These are phyloP conservation scores for Neurospora sp. DNA, from an alignment of 2,329 filamentous ascomycete species.

Conservation along the genomic window DNA sequence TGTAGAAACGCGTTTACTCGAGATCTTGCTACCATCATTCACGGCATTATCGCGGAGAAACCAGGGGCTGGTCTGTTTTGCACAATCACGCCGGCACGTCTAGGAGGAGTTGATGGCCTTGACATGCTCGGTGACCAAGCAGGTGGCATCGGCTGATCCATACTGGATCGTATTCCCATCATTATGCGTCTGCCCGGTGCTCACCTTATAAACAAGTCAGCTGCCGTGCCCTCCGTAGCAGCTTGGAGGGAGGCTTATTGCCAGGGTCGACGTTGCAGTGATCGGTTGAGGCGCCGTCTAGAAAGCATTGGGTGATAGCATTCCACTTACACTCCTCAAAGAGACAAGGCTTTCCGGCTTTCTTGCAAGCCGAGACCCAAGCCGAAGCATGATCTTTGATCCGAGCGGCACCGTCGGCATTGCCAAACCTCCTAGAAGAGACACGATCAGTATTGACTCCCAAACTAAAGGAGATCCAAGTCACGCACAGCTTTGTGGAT, in stretches of 20 bases:
- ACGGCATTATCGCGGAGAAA: neutral
- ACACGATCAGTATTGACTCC: neutral
- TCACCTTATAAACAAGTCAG: slow-evolving; percentile 28
- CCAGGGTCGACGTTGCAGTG: slow-evolving; percentile 20
- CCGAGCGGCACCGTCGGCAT: slow-evolving; percentile 28
- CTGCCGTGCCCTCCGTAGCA: slow-evolving; percentile 23
- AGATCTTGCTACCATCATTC: neutral
- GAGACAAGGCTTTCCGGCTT: slow-evolving; percentile 29
- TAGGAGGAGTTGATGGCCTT: slow-evolving; percentile 18
- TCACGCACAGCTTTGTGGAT: slow-evolving; percentile 24
- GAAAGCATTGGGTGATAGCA: neutral
- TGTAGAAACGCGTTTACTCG: neutral
- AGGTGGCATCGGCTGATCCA: slow-evolving; percentile 30
- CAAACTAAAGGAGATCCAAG: neutral
- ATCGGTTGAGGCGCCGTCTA: slow-evolving; percentile 17
- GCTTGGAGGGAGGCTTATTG: slow-evolving; percentile 23
- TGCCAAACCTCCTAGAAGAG: slow-evolving; percentile 21
- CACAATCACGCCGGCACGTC: neutral
- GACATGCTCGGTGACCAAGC: slow-evolving; percentile 36
- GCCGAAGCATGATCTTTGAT: slow-evolving; percentile 24
- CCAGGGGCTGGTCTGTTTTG: neutral
- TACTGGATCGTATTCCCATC: slow-evolving; percentile 38
- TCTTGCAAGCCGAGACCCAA: slow-evolving; percentile 23
- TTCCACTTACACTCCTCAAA: slow-evolving; percentile 30
- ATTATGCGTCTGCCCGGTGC: slow-evolving; percentile 30